Percentiles rank a stretch among this genome's conserved stretches.
These are phyloP conservation scores for Candida verbasci DNA, from an alignment of 805 yeast species.

Conservation along the genomic window DNA sequence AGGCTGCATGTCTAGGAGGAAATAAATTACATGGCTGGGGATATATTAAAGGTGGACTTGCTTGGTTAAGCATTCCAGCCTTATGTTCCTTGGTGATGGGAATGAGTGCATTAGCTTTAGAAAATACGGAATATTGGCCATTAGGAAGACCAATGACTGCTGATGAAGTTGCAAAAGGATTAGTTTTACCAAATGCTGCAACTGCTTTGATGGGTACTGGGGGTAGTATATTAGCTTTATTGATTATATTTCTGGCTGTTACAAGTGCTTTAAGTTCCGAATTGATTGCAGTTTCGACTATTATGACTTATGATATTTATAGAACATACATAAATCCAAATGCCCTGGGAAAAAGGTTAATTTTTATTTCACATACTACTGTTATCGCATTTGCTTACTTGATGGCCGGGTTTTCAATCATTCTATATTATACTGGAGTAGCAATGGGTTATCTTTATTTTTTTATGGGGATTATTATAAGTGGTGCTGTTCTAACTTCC, in stretches of 20 bases:
- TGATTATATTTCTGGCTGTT: conserved; percentile 85
- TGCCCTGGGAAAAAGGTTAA: conserved; percentile 72
- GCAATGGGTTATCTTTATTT: conserved; percentile 85
- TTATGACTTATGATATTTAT: conserved; percentile 82
- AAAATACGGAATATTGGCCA: conserved; percentile 68
- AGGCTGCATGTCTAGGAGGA: no score
- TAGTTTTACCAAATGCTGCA: conserved; percentile 75
- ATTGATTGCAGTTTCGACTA: conserved; percentile 80
- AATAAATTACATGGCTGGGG: no score
- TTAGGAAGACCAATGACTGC: conserved; percentile 64
- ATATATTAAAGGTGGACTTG: conserved; percentile 79
- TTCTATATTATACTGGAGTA: conserved; percentile 75
- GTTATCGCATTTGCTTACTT: conserved; percentile 54
- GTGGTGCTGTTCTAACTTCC: conserved; percentile 81
- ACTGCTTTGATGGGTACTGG: conserved; percentile 79
- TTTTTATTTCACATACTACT: conserved; percentile 61
- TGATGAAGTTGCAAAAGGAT: conserved; percentile 75
- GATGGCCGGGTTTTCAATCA: conserved; percentile 82
- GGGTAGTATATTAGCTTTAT: conserved; percentile 80
- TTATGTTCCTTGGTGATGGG: conserved; percentile 83
- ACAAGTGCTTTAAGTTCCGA: conserved; percentile 92
- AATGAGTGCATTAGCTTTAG: conserved; percentile 70
- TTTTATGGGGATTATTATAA: conserved; percentile 84
- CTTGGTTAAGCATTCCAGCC: conserved; percentile 91
- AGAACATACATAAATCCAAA: conserved; percentile 73